Evolutionary conservation across 352 stramenopile genomes (phyloP).

Genomic region (Vaucheria bursata): DNA sequence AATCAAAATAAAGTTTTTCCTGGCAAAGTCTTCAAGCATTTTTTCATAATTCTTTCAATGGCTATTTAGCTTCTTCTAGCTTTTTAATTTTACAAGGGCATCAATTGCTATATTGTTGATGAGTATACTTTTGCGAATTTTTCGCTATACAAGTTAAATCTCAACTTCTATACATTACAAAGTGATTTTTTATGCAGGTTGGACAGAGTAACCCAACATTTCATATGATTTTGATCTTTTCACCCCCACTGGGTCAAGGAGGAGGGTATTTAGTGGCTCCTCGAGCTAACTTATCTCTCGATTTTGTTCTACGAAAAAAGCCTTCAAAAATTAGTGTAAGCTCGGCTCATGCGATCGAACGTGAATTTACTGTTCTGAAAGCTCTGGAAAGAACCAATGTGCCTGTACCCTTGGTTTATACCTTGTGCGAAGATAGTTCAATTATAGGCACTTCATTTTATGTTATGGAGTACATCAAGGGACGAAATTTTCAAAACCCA

Average conservation of each 20-base stretch:
- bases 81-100: too few relatives aligned
- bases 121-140: too few relatives aligned
- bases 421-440: conserved; percentile 58
- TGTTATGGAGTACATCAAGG: conserved; percentile 66
- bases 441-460: conserved; percentile 71
- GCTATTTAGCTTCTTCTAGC: too few relatives aligned
- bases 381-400: conserved; percentile 49
- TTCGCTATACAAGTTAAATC: too few relatives aligned
- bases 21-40: too few relatives aligned
- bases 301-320: conserved; percentile 53
- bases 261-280: conserved; percentile 9
- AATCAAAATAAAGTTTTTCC: too few relatives aligned
- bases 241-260: conserved; percentile 8
- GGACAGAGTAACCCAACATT: conserved; percentile 55
- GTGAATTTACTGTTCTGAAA: conserved; percentile 50
- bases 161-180: too few relatives aligned
- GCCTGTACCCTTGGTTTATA: conserved; percentile 57
- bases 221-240: conserved; percentile 27
- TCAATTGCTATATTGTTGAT: too few relatives aligned
- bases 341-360: conserved; percentile 52
- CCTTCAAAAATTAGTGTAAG: conserved; percentile 42
- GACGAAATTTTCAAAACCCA: conserved; percentile 65
- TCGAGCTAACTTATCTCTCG: neutral
- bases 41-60: too few relatives aligned
- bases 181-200: conserved; percentile 12